Conservation (phyloP, 345 rosid species). For the Populus euphratica region DNA sequence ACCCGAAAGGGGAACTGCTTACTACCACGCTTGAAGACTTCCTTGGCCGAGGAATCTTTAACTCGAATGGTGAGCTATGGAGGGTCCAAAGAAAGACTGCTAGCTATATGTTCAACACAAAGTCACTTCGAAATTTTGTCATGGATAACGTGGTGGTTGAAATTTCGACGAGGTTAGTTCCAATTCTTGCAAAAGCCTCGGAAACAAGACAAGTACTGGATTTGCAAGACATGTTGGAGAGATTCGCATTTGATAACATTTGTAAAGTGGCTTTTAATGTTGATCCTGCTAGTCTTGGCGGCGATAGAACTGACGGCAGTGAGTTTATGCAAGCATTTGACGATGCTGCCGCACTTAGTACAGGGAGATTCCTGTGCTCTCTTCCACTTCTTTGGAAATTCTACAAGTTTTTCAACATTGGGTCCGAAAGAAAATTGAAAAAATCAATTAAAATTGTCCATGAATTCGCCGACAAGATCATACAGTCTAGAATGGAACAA, state of each 20-base stretch:
- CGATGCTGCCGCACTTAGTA: slow-evolving; percentile 22
- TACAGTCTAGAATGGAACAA: slow-evolving; percentile 5
- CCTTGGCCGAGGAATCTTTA: slow-evolving; percentile 48
- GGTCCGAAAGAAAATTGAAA: slow-evolving; percentile 2
- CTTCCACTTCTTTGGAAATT: slow-evolving; percentile 2
- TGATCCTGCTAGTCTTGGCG: slow-evolving; percentile 16
- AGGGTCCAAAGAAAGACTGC: slow-evolving; percentile 40
- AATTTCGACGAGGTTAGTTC: slow-evolving; percentile 28
- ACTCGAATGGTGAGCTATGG: slow-evolving; percentile 43
- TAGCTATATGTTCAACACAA: slow-evolving; percentile 44
- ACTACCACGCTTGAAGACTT: slow-evolving; percentile 29
- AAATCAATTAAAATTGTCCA: slow-evolving; percentile 14
- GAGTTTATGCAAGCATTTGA: slow-evolving; percentile 29
- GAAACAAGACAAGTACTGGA: slow-evolving; percentile 18
- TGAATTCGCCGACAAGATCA: slow-evolving; percentile 13
- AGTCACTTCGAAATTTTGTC: slow-evolving; percentile 34
- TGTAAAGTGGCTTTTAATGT: slow-evolving; percentile 28
- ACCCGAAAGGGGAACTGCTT: slow-evolving; percentile 38
- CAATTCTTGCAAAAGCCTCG: slow-evolving; percentile 20
- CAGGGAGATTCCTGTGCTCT: slow-evolving; percentile 13
- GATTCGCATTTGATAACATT: slow-evolving; percentile 30
- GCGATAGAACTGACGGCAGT: slow-evolving; percentile 1
- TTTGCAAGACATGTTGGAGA: slow-evolving; percentile 19
- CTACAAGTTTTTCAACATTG: slow-evolving; percentile 4
- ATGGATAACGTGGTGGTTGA: slow-evolving; percentile 33